phyloP scores from a whole-genome alignment of 495 filamentous ascomycete genomes.

The Chaetomidium leptoderma region DNA sequence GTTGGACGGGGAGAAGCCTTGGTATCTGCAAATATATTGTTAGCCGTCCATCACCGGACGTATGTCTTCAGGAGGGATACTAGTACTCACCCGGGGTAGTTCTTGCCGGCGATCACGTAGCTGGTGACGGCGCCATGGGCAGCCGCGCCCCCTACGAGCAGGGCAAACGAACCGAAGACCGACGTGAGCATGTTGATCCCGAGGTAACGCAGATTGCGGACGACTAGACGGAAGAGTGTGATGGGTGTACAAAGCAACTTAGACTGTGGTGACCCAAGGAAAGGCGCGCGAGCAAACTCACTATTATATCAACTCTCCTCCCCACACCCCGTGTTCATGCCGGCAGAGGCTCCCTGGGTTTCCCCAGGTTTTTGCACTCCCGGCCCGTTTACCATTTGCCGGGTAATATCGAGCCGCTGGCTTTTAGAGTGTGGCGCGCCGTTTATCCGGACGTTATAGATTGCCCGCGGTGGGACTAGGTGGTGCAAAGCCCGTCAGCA shows the following conservation, averaged over 20 bases:
- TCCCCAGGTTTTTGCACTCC: neutral
- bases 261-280: too few species aligned
- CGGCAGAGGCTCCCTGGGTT: neutral
- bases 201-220: too few species aligned
- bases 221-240: too few species aligned
- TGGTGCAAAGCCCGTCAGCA: too few species aligned
- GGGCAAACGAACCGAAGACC: conserved; percentile 19
- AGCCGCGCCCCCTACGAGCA: conserved; percentile 29
- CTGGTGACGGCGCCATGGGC: conserved; percentile 56
- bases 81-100: conserved; percentile 45
- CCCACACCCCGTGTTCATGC: neutral
- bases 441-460: too few species aligned
- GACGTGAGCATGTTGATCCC: too few species aligned
- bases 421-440: too few species aligned
- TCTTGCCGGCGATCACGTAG: conserved; percentile 52
- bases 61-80: too few species aligned
- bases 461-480: too few species aligned
- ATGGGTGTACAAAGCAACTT: too few species aligned
- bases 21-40: neutral
- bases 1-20: conserved; percentile 46
- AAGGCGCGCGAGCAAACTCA: too few species aligned
- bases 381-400: neutral
- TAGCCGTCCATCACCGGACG: too few species aligned
- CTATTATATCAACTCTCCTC: neutral
- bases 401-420: neutral